Evolutionary conservation across 805 yeast species (phyloP), one percentile per base, ranked within the genome.

Genomic region (Cyberlindnera petersonii): DNA sequence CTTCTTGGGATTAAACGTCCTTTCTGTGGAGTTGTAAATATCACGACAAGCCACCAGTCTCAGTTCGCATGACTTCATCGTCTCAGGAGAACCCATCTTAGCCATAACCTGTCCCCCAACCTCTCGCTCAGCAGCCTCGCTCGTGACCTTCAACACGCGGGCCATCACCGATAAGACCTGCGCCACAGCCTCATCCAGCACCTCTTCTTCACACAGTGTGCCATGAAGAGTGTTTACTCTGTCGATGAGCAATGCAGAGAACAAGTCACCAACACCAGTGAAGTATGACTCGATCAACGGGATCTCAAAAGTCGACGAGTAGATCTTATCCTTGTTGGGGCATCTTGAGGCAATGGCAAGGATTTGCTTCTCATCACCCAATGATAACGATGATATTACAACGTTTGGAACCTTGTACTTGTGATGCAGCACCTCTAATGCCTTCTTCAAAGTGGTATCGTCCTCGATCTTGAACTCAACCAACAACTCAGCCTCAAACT

Each of bases 261-360:
- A 89, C 29, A 89, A 61, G 54, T 89, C 98, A 6, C 98, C 98
- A 0, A 93, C 95, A 2, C 98, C 98, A 0, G 96, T 86, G 63
- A 89, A 91, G 58, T 91, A 87, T 5, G 91, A 80, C 39, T 81
- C 77, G 29, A 86, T 74, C 24, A 70, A 66, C 2, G 85, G 82
- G 11, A 83, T 70, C 47, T 70, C 69, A 51, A 74, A 78, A 33
- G 45, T 16, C 5, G 36, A 39, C 14, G 49, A 33, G 16, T 34
- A 31, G 6, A 47, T 35, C 17, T 38, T 17, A 4, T 37, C 44
- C n/a, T 33, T 26, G 7, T 28, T 33, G 6, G 41, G 14, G 9
- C 23, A 33, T 9, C 50, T 36, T 2, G 59, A 54, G 6, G 51
- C 40, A 7, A 46, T 53, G 3, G 51, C 45, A n/a, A 40, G 30